Base-by-base conservation (phyloP, 805 yeast genomes). In the Torulaspora delbrueckii region DNA sequence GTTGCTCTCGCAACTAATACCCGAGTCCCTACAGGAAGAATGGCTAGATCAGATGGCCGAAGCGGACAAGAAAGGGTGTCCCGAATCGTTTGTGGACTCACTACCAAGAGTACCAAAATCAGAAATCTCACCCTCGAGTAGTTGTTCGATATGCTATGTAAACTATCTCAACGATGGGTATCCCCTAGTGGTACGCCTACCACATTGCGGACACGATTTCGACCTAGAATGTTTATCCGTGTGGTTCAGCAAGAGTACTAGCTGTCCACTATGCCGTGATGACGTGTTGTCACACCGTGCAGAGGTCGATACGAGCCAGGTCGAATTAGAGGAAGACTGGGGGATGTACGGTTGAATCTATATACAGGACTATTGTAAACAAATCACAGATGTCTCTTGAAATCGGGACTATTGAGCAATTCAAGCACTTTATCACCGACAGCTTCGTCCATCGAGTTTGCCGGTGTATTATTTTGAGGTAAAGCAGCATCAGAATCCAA, bases 141-240 rank as follows among this genome's bases (percentile, higher is more conserved):
- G 81, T 13, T 90, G 97, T 63, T 83, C 96, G 1, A 90, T 90
- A 32, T 90, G 98, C 57, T 84, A 93, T 16, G 77, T 76, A 52
- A 77, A 75, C 47, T 90, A 79, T 57, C 68, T 75, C 3, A 84
- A 81, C 27, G 95, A 88, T 59, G 70, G 79, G 37, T 82, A 83
- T 57, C 96, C 96, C 2, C 68, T 90, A 39, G 80, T 90, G 9
- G 96, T 88, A 13, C 71, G 75, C 54, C 71, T 90, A 22, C 82
- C 84, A 5, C 83, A 82, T 3, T 90, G 98, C 65, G 71, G 73
- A 32, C 98, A 90, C 63, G 74, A 74, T 34, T 90, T 86, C 65
- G 98, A 90, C 61, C 70, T 89, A 52, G 97, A 91, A 54, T 90
- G 97, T 62, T 81, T 91, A 31, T 83, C 84, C 0, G 93, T 95